Conservation (phyloP, 2,329 filamentous ascomycete genomes). For the Hypocreales sp. region DNA sequence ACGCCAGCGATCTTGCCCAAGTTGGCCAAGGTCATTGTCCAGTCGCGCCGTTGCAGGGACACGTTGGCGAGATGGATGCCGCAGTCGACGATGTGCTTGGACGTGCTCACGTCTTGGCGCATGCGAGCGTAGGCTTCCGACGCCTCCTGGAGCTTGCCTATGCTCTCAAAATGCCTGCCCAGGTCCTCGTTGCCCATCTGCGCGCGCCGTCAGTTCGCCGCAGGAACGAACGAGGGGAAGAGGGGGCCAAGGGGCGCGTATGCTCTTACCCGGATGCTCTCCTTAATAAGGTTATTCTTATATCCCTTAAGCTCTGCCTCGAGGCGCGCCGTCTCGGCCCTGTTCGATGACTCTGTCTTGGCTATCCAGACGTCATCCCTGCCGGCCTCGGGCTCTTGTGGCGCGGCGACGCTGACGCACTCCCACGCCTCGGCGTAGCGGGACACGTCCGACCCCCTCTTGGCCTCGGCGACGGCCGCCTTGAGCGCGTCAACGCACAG, state of each 20-base stretch:
- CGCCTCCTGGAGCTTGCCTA: conserved; percentile 58
- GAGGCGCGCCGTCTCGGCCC: conserved; percentile 56
- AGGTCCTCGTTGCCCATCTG: conserved; percentile 94
- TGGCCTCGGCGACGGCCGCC: conserved; percentile 60
- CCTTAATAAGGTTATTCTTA: conserved; percentile 93
- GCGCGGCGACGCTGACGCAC: conserved; percentile 45
- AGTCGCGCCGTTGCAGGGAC: conserved; percentile 62
- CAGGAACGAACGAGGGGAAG: neutral
- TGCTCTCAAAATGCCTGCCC: conserved; percentile 66
- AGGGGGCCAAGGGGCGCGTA: no score
- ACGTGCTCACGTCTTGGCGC: conserved; percentile 76
- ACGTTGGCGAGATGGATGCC: conserved; percentile 64
- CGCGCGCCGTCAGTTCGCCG: no score
- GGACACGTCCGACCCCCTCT: conserved; percentile 55
- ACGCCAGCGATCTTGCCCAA: conserved; percentile 46
- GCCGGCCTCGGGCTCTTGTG: conserved; percentile 50
- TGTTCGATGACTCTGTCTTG: conserved; percentile 48
- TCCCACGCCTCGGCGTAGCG: conserved; percentile 57
- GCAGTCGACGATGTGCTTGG: conserved; percentile 72
- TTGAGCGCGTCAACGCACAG: conserved; percentile 71
- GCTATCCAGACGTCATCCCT: conserved; percentile 66
- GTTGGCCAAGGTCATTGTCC: conserved; percentile 48
- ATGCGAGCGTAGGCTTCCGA: conserved; percentile 70
- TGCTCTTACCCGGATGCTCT: conserved; percentile 79
- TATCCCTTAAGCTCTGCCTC: conserved; percentile 80